Evolutionary conservation across 805 yeast species (phyloP).

Genomic region (Sugiyamaella qingdaonensis): DNA sequence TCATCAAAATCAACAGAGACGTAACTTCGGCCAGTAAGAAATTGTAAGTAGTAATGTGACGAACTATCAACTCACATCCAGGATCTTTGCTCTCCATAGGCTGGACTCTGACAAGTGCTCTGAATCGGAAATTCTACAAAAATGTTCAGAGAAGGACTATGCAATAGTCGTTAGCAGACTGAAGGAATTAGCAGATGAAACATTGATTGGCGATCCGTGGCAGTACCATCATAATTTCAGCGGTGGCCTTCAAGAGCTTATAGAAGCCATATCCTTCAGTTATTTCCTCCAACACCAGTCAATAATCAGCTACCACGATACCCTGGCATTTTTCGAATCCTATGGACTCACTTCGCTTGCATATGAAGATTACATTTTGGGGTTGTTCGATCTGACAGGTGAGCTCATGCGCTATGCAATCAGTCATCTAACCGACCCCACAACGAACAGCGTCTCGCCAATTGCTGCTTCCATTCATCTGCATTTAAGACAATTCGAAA

Average conservation of each 20-base stretch:
- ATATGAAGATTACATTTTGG: conserved; percentile 37
- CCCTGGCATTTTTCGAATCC: not conserved
- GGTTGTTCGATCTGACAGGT: conserved; percentile 41
- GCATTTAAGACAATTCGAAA: conserved; percentile 15
- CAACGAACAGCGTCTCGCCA: conserved; percentile 3
- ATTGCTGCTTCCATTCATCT: conserved; percentile 16
- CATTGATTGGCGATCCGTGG: conserved; percentile 8
- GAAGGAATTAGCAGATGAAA: conserved; percentile 7
- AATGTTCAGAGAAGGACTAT: not conserved
- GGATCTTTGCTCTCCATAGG: conserved; percentile 6
- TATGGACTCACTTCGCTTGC: conserved; percentile 10
- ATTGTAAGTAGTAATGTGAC: conserved; percentile 18
- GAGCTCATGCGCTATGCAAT: conserved; percentile 41
- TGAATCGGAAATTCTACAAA: not conserved
- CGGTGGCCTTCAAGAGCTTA: conserved; percentile 27
- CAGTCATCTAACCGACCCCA: conserved; percentile 20
- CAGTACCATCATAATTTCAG: conserved; percentile 19
- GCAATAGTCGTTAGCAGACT: conserved; percentile 2
- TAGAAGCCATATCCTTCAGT: conserved; percentile 27
- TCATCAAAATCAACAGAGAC: conserved; percentile 37
- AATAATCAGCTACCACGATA: conserved; percentile 12
- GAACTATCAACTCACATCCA: not conserved
- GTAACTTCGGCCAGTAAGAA: conserved; percentile 40
- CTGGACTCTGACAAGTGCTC: not conserved
- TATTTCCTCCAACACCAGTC: conserved; percentile 17